These are phyloP conservation scores for Ceratobasidium sp. DNA, from an alignment of 1,284 basidiomycete species.

Conservation along the genomic window DNA sequence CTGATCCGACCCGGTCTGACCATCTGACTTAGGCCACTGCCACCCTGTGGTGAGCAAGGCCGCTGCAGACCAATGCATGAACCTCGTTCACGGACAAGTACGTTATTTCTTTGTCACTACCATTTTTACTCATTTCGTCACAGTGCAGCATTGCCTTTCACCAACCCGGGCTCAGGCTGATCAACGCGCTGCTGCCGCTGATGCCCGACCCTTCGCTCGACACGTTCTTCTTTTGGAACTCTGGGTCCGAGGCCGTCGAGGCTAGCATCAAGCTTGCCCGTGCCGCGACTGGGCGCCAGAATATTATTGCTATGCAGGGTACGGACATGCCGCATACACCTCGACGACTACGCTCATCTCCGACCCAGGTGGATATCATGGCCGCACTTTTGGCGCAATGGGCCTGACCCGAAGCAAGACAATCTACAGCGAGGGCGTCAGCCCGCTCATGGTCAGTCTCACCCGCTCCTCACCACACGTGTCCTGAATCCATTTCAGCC, in stretches of 20 bases:
- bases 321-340: slow-evolving; percentile 39
- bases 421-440: slow-evolving; percentile 78
- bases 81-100: slow-evolving; percentile 80
- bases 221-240: slow-evolving; percentile 97
- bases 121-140: slow-evolving; percentile 35
- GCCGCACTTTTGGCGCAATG: slow-evolving; percentile 86
- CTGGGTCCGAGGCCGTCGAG: slow-evolving; percentile 89
- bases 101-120: slow-evolving; percentile 16
- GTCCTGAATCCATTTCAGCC: slow-evolving; percentile 59
- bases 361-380: slow-evolving; percentile 75
- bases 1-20: neutral
- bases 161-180: slow-evolving; percentile 75
- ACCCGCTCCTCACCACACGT: neutral
- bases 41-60: slow-evolving; percentile 86
- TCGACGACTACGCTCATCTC: no score
- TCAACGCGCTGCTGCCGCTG: slow-evolving; percentile 76
- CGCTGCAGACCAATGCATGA: slow-evolving; percentile 83
- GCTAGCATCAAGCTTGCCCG: slow-evolving; percentile 83
- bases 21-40: slow-evolving; percentile 71
- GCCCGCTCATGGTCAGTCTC: slow-evolving; percentile 76
- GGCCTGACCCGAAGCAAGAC: slow-evolving; percentile 91
- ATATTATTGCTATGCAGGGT: slow-evolving; percentile 91
- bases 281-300: slow-evolving; percentile 76
- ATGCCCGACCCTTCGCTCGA: slow-evolving; percentile 88
- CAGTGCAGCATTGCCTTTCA: slow-evolving; percentile 83